Conservation (phyloP, 2,329 filamentous ascomycete genomes). For the Ambrosiella cleistominuta region DNA sequence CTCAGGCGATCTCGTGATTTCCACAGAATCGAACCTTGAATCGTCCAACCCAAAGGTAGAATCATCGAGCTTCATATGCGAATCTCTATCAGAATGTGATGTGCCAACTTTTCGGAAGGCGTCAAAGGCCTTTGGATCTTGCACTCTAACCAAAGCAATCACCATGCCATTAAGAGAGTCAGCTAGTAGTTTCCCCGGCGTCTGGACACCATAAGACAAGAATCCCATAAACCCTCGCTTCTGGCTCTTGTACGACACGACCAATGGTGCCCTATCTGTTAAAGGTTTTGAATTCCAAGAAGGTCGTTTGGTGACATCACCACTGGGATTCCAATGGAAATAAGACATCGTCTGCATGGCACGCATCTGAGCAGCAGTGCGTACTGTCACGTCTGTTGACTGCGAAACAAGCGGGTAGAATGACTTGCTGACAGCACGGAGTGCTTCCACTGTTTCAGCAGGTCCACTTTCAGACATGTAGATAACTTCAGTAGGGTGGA, state of each 20-base stretch:
- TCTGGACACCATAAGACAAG: slow-evolving; percentile 48
- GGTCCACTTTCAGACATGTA: slow-evolving; percentile 52
- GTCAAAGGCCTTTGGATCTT: slow-evolving; percentile 33
- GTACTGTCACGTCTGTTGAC: slow-evolving; percentile 33
- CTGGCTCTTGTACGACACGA: slow-evolving; percentile 39
- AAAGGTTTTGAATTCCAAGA: slow-evolving; percentile 39
- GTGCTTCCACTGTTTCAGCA: slow-evolving; percentile 34
- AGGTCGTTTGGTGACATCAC: slow-evolving; percentile 9
- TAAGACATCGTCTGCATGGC: slow-evolving; percentile 69
- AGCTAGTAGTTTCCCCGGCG: slow-evolving; percentile 37
- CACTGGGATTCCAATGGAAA: slow-evolving; percentile 35
- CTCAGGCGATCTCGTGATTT: slow-evolving; percentile 27
- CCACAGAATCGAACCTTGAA: slow-evolving; percentile 6
- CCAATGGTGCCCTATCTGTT: slow-evolving; percentile 38
- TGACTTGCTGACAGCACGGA: slow-evolving; percentile 27
- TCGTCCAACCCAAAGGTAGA: background rate
- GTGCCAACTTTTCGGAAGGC: slow-evolving; percentile 11
- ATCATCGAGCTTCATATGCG: slow-evolving; percentile 14
- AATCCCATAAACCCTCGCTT: slow-evolving; percentile 43
- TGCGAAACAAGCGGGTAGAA: slow-evolving; percentile 43
- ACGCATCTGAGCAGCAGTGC: slow-evolving; percentile 48
- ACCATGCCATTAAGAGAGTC: slow-evolving; percentile 55
- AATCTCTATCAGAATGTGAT: background rate
- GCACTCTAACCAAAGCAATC: slow-evolving; percentile 46
- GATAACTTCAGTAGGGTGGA: slow-evolving; percentile 43